These are phyloP conservation scores for Barnettozyma hawaiiensis DNA, from an alignment of 1,139 yeast genomes.

Conservation along the genomic window DNA sequence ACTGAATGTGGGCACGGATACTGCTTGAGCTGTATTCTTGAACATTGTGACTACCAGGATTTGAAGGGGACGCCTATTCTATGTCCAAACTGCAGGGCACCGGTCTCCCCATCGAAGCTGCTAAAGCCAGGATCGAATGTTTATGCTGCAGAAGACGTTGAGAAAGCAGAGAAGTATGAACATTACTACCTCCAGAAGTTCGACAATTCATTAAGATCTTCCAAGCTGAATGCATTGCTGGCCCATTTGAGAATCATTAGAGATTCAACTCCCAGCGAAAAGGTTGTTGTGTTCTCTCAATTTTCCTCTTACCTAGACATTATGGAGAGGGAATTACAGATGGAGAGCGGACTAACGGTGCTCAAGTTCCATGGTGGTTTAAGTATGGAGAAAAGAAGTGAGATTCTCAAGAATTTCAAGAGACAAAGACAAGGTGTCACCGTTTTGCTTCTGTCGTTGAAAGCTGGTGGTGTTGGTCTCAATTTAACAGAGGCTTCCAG, in stretches of 20 bases:
- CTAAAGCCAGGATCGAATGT: slow-evolving; percentile 18
- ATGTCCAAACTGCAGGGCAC: slow-evolving; percentile 56
- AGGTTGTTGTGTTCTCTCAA: slow-evolving; percentile 85
- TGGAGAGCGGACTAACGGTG: slow-evolving; percentile 42
- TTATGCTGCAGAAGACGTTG: not conserved
- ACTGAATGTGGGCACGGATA: slow-evolving; percentile 82
- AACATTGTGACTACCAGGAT: slow-evolving; percentile 48
- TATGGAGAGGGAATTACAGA: slow-evolving; percentile 54
- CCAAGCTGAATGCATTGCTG: slow-evolving; percentile 70
- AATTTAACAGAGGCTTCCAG: slow-evolving; percentile 81
- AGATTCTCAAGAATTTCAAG: slow-evolving; percentile 53
- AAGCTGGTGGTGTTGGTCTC: slow-evolving; percentile 95
- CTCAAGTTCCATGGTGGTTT: slow-evolving; percentile 81
- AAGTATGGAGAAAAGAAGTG: slow-evolving; percentile 58
- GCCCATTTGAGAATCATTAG: slow-evolving; percentile 50
- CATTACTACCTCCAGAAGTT: slow-evolving; percentile 19
- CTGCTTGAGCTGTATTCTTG: slow-evolving; percentile 69
- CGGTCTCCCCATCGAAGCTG: slow-evolving; percentile 20
- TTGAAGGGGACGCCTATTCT: slow-evolving; percentile 25
- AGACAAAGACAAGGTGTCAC: slow-evolving; percentile 34
- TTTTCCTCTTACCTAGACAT: slow-evolving; percentile 80
- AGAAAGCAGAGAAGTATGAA: not conserved
- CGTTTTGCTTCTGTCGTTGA: slow-evolving; percentile 67
- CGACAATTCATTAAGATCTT: slow-evolving; percentile 39
- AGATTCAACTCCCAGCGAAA: slow-evolving; percentile 56